Percentiles rank a stretch among this genome's conserved stretches.
Conservation (phyloP, 352 stramenopile genomes). For the Phytophthora brassicae region DNA sequence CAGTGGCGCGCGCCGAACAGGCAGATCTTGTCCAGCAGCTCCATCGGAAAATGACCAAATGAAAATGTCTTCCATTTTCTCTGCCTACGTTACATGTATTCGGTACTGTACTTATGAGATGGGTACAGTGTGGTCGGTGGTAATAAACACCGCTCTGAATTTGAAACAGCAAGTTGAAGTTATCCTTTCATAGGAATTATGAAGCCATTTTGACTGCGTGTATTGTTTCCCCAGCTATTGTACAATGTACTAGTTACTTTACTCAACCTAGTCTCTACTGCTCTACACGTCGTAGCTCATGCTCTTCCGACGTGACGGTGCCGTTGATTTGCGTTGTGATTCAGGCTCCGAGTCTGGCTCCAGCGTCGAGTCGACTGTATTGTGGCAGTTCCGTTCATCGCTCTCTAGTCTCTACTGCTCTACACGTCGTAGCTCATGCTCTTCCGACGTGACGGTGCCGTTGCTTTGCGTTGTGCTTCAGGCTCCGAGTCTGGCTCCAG, state of each 20-base stretch:
- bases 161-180: too few species aligned
- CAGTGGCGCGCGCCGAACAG: slow-evolving; percentile 73
- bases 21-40: slow-evolving; percentile 68
- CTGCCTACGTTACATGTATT: too few species aligned
- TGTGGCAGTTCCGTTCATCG: slow-evolving; percentile 1
- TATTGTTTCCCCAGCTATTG: slow-evolving; percentile 8
- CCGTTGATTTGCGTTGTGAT: background rate
- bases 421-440: slow-evolving; percentile 44
- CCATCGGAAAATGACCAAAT: slow-evolving; percentile 5
- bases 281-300: slow-evolving; percentile 40
- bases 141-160: too few species aligned
- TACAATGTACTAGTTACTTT: slow-evolving; percentile 25
- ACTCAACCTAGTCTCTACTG: background rate
- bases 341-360: slow-evolving; percentile 22
- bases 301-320: slow-evolving; percentile 29
- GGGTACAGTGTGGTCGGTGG: too few species aligned
- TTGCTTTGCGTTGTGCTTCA: background rate
- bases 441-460: slow-evolving; percentile 21
- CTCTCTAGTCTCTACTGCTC: too few species aligned
- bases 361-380: background rate
- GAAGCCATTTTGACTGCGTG: too few species aligned
- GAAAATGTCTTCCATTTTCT: too few species aligned
- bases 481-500: slow-evolving; percentile 24
- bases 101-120: too few species aligned
- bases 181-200: too few species aligned